Base-by-base conservation (phyloP, 306 rosid genomes). In the Pterocarpus santalinus region DNA sequence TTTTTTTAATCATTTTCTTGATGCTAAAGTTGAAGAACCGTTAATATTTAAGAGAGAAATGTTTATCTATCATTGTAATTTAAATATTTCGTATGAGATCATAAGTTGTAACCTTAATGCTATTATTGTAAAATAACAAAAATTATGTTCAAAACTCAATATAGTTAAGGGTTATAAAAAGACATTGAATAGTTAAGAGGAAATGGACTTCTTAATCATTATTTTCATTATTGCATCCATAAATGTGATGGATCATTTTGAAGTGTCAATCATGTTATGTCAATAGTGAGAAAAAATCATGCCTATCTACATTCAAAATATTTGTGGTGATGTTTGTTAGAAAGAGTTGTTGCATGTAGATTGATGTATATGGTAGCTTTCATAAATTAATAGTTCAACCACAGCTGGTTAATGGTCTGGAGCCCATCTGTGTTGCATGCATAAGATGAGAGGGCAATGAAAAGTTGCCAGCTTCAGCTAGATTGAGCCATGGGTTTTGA, bases 361-460 rank as follows among this genome's bases (percentile, higher is more conserved):
- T 60, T 44, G 75, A 28, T n/a, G 61, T 49, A 51, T 22, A 22
- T 56, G 30, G 36, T 44, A 53, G 49, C 60, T 47, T 53, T 51
- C 63, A 55, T 14, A 32, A 6, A 41, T 46, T 36, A 63, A 58
- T 39, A 3, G 61, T 65, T 67, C 9, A 52, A 60, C 12, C 30
- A 41, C 69, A 72, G 32, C 46, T 30, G 8, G 22, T 79, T 11
- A 80, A 78, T 81, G 82, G 73, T 61, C 60, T 79, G 85, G 87
- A 66, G 47, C 83, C 85, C 75, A 76, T 74, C 73, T 83, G 75
- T 36, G 32, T 32, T 80, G 51, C 56, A 75, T 75, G 52, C 44
- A 75, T 43, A 36, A 43, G 70, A 74, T 75, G 55, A 79, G 5
- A 61, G 52, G 3, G 14, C 30, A 75, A 34, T 43, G 30, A 55